phyloP scores from a whole-genome alignment of 768 basidiomycete species.

The Panaeolus cyanescens region DNA sequence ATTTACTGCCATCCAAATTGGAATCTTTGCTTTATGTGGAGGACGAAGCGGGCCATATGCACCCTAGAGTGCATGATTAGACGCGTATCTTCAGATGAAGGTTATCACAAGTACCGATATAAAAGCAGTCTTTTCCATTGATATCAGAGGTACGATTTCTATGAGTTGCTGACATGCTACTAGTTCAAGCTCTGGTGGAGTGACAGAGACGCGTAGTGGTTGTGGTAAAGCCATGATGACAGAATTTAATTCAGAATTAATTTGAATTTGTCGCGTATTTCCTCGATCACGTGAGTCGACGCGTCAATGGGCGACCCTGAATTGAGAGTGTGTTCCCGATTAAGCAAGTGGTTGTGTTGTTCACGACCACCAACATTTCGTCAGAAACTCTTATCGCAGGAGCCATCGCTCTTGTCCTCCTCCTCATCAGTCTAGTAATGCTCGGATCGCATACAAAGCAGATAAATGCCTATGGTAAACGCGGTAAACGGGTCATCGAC shows the following conservation, averaged over 20 bases:
- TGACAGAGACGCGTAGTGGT: constrained; percentile 68
- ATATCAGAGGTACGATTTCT: constrained; percentile 84
- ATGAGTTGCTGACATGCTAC: constrained; percentile 84
- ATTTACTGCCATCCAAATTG: constrained; percentile 95
- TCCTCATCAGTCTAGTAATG: constrained; percentile 37
- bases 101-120: constrained; percentile 64
- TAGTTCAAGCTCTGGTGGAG: constrained; percentile 86
- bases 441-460: constrained; percentile 64
- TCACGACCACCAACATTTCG: constrained; percentile 8
- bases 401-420: constrained; percentile 17
- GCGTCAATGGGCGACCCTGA: constrained; percentile 13
- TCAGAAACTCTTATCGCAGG: constrained; percentile 6
- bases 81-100: constrained; percentile 8
- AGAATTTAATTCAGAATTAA: too few species aligned
- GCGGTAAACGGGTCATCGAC: constrained; percentile 60
- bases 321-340: background rate
- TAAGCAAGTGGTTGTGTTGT: constrained; percentile 5
- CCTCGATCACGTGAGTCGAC: constrained; percentile 15
- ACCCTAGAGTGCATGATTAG: constrained; percentile 52
- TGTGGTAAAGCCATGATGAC: constrained; percentile 81
- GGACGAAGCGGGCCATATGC: constrained; percentile 92
- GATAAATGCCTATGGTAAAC: constrained; percentile 65
- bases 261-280: too few species aligned
- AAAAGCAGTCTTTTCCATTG: constrained; percentile 90
- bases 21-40: constrained; percentile 82